Conservation (phyloP, 2,329 filamentous ascomycete genomes). For the Aspergillus piperis region DNA sequence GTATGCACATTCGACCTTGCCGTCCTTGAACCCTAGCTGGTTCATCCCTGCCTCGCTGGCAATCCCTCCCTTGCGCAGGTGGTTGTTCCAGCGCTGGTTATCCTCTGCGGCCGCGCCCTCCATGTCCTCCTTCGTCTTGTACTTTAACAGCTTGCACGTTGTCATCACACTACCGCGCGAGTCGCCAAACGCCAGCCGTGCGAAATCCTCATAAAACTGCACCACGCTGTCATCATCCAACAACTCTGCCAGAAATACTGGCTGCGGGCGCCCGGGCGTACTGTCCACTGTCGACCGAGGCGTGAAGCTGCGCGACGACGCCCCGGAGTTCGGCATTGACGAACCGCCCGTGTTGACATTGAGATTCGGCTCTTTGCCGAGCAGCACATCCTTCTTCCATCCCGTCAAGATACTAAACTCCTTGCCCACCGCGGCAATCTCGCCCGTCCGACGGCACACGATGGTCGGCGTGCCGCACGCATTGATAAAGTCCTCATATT, state of each 20-base stretch:
- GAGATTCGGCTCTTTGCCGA: slow-evolving; percentile 82
- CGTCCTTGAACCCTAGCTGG: slow-evolving; percentile 75
- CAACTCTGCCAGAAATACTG: slow-evolving; percentile 88
- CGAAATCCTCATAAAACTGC: slow-evolving; percentile 94
- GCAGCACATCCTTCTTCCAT: slow-evolving; percentile 85
- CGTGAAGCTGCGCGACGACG: slow-evolving; percentile 51
- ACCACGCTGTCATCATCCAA: slow-evolving; percentile 92
- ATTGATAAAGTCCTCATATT: slow-evolving; percentile 90
- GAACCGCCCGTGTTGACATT: slow-evolving; percentile 76
- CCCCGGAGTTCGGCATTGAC: slow-evolving; percentile 35
- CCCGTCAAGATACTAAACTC: slow-evolving; percentile 95
- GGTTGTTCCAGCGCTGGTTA: slow-evolving; percentile 48
- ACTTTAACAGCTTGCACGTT: slow-evolving; percentile 84
- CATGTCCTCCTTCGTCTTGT: slow-evolving; percentile 69
- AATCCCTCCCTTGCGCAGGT: slow-evolving; percentile 49
- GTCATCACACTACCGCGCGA: slow-evolving; percentile 81
- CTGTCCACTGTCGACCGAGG: slow-evolving; percentile 46
- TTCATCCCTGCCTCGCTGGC: slow-evolving; percentile 69
- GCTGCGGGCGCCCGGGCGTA: slow-evolving; percentile 60
- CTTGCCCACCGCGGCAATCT: slow-evolving; percentile 93
- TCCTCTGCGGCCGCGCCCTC: slow-evolving; percentile 47
- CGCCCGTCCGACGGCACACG: slow-evolving; percentile 86
- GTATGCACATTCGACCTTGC: slow-evolving; percentile 91
- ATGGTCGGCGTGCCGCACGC: slow-evolving; percentile 87
- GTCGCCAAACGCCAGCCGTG: slow-evolving; percentile 87